These are phyloP conservation scores for Cercospora brassicicola DNA, from an alignment of 2,329 filamentous ascomycete genomes.

Conservation along the genomic window DNA sequence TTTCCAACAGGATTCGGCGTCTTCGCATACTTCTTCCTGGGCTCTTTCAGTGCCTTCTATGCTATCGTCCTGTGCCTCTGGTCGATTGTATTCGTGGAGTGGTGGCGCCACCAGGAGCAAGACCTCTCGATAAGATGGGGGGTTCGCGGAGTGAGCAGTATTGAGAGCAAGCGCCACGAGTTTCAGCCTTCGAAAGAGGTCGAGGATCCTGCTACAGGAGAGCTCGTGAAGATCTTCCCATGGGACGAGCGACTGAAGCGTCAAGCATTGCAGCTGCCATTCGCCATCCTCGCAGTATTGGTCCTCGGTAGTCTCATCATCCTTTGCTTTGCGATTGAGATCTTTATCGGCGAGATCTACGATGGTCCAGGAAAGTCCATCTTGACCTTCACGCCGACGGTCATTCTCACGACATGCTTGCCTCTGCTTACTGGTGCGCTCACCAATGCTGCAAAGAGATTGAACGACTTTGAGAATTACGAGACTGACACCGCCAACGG, in stretches of 20 bases:
- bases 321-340: slow-evolving; percentile 85
- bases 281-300: slow-evolving; percentile 70
- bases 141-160: slow-evolving; percentile 76
- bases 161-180: slow-evolving; percentile 73
- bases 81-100: slow-evolving; percentile 87
- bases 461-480: slow-evolving; percentile 89
- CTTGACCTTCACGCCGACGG: slow-evolving; percentile 82
- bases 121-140: slow-evolving; percentile 87
- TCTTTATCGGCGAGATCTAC: slow-evolving; percentile 94
- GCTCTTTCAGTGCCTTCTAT: slow-evolving; percentile 79
- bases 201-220: slow-evolving; percentile 78
- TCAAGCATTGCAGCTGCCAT: slow-evolving; percentile 80
- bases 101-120: slow-evolving; percentile 90
- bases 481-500: slow-evolving; percentile 82
- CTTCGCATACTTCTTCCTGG: slow-evolving; percentile 76
- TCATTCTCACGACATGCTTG: slow-evolving; percentile 78
- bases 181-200: slow-evolving; percentile 77
- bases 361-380: slow-evolving; percentile 82
- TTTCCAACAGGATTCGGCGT: slow-evolving; percentile 78
- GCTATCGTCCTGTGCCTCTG: slow-evolving; percentile 78
- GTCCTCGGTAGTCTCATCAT: slow-evolving; percentile 80
- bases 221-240: slow-evolving; percentile 73
- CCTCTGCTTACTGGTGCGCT: slow-evolving; percentile 76
- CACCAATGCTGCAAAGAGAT: slow-evolving; percentile 69
- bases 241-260: slow-evolving; percentile 71